Base-by-base conservation (phyloP, 1,284 basidiomycete species). In the Apiotrichum veenhuisii region DNA sequence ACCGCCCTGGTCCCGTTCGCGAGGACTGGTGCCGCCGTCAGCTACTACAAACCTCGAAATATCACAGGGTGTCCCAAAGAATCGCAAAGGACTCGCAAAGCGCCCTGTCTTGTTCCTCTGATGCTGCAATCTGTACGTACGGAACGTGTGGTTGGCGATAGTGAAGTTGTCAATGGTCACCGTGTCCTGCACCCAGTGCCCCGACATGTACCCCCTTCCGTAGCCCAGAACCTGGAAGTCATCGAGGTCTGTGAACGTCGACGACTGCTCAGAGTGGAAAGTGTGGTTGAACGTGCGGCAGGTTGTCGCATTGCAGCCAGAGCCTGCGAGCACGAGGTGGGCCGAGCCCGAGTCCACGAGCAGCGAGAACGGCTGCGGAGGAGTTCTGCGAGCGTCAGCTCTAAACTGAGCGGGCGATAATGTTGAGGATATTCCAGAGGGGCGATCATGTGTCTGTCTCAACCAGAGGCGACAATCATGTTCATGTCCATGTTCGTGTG, bases 321-420 rank as follows among this genome's bases (percentile, higher is more conserved):
- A n/a, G 8, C 38, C 38, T 3, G 38, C 18, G n/a, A 46, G 26
- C 8, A 20, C 20, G 48, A 80, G 69, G 66, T 80, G 79, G 33
- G 78, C 64, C 0, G 76, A 78, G 17, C 80, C 80, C 9, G 80
- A 81, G 63, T 82, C 80, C 43, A 81, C 71, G 43, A 80, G 74
- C 48, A 81, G 64, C 47, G 77, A 69, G 59, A 82, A 78, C 50
- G 70, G 66, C 52, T 80, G 78, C 9, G 73, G 63, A 4, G 80
- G 80, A 18, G 80, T 78, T 5, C 38, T 40, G n/a, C 5, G n/a
- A 9, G 7, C 10, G 18, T 9, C 18, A 37, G 36, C 36, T 37
- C 11, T 17, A 5, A 11, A 5, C 15, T 37, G 36, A 11, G n/a
- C n/a, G n/a, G n/a, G n/a, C n/a, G n/a, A n/a, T n/a, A n/a, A n/a